Evolutionary conservation across 31 red algal species (phyloP).

Genomic region (Odonthalia washingtoniensis): DNA sequence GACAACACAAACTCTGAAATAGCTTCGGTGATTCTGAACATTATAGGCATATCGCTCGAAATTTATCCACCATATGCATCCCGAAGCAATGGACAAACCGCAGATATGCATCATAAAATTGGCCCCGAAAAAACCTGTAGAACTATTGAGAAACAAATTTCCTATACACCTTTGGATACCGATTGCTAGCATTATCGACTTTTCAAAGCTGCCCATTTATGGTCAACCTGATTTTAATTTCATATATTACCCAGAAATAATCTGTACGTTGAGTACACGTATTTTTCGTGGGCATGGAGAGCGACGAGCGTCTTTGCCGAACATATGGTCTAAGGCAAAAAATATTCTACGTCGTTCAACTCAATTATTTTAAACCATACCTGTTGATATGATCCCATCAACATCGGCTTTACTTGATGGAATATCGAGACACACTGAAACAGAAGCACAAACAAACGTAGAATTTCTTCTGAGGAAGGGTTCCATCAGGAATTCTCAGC

Average conservation of each 20-base stretch:
- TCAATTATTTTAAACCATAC: neutral
- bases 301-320: neutral
- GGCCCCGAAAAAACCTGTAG: neutral
- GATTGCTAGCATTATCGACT: neutral
- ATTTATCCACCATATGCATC: neutral
- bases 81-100: neutral
- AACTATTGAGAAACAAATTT: neutral
- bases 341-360: neutral
- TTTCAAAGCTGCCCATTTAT: neutral
- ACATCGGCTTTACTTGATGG: neutral
- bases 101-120: neutral
- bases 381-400: neutral
- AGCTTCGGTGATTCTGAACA: neutral
- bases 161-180: neutral
- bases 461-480: neutral
- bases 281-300: neutral
- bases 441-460: neutral
- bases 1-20: neutral
- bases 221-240: neutral
- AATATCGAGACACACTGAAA: neutral
- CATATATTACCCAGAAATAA: neutral
- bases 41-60: neutral
- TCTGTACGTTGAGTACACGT: neutral
- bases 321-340: neutral
- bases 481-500: neutral